Conservation (phyloP, 805 yeast species). For the Tetrapisispora iriomotensis region DNA sequence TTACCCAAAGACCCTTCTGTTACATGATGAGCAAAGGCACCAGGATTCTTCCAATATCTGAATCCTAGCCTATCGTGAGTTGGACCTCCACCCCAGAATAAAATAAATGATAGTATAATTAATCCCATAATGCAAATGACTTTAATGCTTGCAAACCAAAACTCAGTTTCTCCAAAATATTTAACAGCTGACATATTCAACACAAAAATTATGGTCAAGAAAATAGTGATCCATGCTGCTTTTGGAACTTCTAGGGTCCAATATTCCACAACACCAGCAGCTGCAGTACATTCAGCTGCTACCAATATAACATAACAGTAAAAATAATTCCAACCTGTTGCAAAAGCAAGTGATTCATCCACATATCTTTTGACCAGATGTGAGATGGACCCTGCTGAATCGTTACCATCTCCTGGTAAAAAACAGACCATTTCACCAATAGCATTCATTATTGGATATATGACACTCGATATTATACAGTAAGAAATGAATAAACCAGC, state of each 20-base stretch:
- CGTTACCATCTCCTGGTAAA: conserved; percentile 44
- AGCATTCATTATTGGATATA: conserved; percentile 54
- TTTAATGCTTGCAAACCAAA: conserved; percentile 36
- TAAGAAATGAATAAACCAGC: conserved; percentile 56
- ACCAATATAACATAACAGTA: conserved; percentile 40
- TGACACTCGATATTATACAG: conserved; percentile 49
- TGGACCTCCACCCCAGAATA: conserved; percentile 43
- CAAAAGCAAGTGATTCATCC: conserved; percentile 50
- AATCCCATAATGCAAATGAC: conserved; percentile 38
- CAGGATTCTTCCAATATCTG: conserved; percentile 56
- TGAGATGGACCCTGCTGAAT: conserved; percentile 43
- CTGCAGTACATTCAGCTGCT: conserved; percentile 56
- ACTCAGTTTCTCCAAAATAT: conserved; percentile 34
- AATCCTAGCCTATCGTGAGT: conserved; percentile 49
- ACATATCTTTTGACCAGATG: conserved; percentile 50
- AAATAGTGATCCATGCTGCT: conserved; percentile 51
- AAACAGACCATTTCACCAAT: conserved; percentile 62
- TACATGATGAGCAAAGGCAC: conserved; percentile 45
- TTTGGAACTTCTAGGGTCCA: conserved; percentile 47
- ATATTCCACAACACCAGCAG: conserved; percentile 50
- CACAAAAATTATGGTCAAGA: conserved; percentile 37
- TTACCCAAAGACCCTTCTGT: conserved; percentile 48
- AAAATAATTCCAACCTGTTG: conserved; percentile 50
- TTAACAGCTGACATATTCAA: conserved; percentile 46
- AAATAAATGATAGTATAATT: conserved; percentile 35